phyloP scores from a whole-genome alignment of 352 stramenopile species.

The Thalassiosira sp. region DNA sequence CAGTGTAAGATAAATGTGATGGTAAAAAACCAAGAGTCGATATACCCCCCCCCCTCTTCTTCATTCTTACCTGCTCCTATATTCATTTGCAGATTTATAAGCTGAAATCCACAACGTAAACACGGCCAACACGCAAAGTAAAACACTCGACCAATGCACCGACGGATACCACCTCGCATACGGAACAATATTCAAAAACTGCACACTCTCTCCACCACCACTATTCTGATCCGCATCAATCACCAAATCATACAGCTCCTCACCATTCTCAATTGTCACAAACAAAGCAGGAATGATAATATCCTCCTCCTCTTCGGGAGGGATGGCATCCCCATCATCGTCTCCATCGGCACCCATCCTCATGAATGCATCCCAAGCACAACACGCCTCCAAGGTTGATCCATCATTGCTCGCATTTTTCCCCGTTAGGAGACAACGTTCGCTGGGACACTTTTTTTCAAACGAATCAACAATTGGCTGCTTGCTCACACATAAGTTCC shows the following conservation, averaged over 20 bases:
- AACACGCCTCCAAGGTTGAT: constrained; percentile 46
- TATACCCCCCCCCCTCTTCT: too few species aligned
- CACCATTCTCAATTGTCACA: constrained; percentile 49
- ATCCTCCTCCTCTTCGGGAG: constrained; percentile 27
- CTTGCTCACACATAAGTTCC: constrained; percentile 40
- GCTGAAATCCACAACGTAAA: constrained; percentile 33
- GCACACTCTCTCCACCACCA: constrained; percentile 8
- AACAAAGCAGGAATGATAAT: constrained; percentile 55
- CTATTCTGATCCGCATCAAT: constrained; percentile 13
- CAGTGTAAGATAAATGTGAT: not conserved
- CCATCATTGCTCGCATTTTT: constrained; percentile 23
- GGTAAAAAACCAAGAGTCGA: too few species aligned
- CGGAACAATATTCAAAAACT: constrained; percentile 34
- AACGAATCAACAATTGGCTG: too few species aligned
- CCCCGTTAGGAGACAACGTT: constrained; percentile 54
- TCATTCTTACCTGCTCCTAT: constrained; percentile 28
- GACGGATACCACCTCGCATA: constrained; percentile 38
- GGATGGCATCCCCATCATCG: constrained; percentile 31
- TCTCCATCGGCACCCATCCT: constrained; percentile 36
- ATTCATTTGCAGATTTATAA: constrained; percentile 34
- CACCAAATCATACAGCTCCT: constrained; percentile 35
- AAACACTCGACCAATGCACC: constrained; percentile 34
- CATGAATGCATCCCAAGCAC: constrained; percentile 52
- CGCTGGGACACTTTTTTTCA: constrained; percentile 25
- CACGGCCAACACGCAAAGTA: constrained; percentile 43